These are phyloP conservation scores for Fusarium miscanthi DNA, from an alignment of 2,329 filamentous ascomycete species.

Conservation along the genomic window DNA sequence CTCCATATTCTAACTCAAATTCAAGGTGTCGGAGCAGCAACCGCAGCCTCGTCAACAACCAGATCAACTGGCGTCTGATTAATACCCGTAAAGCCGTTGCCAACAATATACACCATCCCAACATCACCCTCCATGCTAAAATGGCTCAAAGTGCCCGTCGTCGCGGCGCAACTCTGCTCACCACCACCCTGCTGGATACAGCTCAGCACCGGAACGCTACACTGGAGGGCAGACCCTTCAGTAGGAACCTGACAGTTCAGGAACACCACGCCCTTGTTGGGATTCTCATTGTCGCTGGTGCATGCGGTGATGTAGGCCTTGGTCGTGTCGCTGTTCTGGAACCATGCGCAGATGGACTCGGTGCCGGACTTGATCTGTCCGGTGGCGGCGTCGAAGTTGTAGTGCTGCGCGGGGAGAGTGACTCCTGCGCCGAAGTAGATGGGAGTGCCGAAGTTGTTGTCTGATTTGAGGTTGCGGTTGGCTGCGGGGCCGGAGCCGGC, in stretches of 20 bases:
- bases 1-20: neutral
- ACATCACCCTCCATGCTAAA: neutral
- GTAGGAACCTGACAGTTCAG: neutral
- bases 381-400: neutral
- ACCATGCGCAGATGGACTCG: neutral
- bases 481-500: neutral
- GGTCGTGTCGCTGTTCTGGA: neutral
- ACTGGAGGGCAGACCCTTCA: neutral
- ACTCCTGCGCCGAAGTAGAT: neutral
- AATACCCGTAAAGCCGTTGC: neutral
- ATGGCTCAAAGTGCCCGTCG: neutral
- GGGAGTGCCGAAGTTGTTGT: too few species aligned
- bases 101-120: neutral
- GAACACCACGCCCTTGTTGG: neutral
- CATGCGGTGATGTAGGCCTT: neutral
- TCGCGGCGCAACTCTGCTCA: neutral
- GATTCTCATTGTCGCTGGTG: neutral
- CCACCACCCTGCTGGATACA: neutral
- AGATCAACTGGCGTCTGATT: neutral
- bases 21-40: neutral
- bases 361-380: neutral
- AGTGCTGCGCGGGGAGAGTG: neutral
- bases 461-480: neutral
- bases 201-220: neutral
- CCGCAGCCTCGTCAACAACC: neutral